Evolutionary conservation across 352 stramenopile genomes (phyloP).

Genomic region (Phytophthora cajani): DNA sequence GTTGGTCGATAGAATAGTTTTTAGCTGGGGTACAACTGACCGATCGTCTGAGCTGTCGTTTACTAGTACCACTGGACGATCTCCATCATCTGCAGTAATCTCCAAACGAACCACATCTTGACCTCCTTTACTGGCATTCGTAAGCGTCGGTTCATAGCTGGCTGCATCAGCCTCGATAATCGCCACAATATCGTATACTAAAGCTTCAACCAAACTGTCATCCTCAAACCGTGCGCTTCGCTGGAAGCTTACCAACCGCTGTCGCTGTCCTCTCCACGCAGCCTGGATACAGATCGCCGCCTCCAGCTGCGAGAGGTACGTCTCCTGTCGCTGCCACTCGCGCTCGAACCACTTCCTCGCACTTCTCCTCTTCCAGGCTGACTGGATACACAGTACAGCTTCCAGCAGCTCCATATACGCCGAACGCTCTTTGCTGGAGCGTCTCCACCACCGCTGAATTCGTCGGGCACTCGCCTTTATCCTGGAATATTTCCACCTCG

Average conservation of each 20-base stretch:
- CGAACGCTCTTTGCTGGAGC: conserved; percentile 18
- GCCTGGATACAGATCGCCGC: conserved; percentile 59
- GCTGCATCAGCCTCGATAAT: conserved; percentile 11
- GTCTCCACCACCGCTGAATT: conserved; percentile 66
- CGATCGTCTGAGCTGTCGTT: neutral
- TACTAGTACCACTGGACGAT: neutral
- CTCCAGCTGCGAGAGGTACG: conserved; percentile 38
- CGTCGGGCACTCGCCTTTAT: conserved; percentile 3
- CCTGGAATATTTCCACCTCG: conserved; percentile 23
- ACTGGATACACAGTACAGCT: conserved; percentile 57
- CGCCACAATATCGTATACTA: conserved; percentile 25
- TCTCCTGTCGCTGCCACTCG: conserved; percentile 25
- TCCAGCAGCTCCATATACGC: conserved; percentile 37
- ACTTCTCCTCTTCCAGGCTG: conserved; percentile 41
- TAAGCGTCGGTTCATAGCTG: neutral
- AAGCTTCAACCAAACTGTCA: conserved; percentile 24
- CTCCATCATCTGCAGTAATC: neutral
- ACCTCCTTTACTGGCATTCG: neutral
- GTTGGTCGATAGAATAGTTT: neutral
- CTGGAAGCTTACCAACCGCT: conserved; percentile 5
- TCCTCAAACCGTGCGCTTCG: conserved; percentile 7
- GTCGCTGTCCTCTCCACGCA: conserved; percentile 40
- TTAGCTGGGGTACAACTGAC: too few relatives aligned
- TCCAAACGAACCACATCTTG: neutral
- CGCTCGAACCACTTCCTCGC: conserved; percentile 21